A percentile compares a stretch with the other conserved stretches of the same genome.
Evolutionary conservation across 495 filamentous ascomycete species (phyloP).

Genomic region (Penicillium chermesinum): DNA sequence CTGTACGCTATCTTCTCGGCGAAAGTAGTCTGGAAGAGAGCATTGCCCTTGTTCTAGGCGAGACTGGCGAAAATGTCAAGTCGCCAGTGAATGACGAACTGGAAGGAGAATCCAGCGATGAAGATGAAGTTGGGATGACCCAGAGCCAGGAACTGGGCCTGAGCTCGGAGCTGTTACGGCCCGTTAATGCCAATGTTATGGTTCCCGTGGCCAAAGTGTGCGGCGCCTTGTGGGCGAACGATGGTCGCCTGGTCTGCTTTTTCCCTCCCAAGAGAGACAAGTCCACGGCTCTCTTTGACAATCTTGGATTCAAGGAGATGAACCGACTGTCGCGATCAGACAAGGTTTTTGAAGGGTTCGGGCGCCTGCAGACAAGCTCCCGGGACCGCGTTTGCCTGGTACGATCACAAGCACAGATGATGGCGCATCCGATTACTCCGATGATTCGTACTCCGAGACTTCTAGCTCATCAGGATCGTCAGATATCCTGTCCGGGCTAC

Average conservation of each 20-base stretch:
- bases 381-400: constrained; percentile 44
- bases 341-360: constrained; percentile 81
- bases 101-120: constrained; percentile 76
- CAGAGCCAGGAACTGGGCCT: constrained; percentile 49
- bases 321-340: constrained; percentile 56
- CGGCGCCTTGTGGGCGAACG: constrained; percentile 70
- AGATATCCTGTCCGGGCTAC: constrained; percentile 45
- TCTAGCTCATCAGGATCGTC: constrained; percentile 70
- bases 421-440: constrained; percentile 53
- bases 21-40: constrained; percentile 74
- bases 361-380: constrained; percentile 61
- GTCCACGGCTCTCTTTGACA: constrained; percentile 56
- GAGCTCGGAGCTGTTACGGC: constrained; percentile 48
- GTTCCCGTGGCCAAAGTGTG: constrained; percentile 71
- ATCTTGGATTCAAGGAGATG: constrained; percentile 55
- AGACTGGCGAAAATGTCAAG: constrained; percentile 43
- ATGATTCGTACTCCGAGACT: constrained; percentile 60
- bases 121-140: constrained; percentile 65
- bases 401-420: constrained; percentile 47
- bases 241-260: constrained; percentile 79
- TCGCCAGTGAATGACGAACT: constrained; percentile 51
- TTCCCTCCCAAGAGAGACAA: constrained; percentile 79
- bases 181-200: constrained; percentile 65
- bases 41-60: constrained; percentile 57
- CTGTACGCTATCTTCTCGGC: constrained; percentile 76